Conservation (phyloP, 345 rosid genomes). For the Excoecaria cochinchinensis region DNA sequence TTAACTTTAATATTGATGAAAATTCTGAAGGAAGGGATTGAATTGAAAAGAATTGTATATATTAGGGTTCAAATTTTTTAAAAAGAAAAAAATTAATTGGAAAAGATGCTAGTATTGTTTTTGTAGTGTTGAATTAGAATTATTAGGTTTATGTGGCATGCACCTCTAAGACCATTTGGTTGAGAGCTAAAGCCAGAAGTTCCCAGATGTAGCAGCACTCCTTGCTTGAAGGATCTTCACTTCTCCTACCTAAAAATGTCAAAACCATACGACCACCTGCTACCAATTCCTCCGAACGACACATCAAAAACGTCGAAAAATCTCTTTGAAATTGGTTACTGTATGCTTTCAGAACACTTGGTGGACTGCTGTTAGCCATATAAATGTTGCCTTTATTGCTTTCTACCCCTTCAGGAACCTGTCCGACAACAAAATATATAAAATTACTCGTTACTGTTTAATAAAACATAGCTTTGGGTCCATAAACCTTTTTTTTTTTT, state of each 20-base stretch:
- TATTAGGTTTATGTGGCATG: too few species aligned
- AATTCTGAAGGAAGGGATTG: too few species aligned
- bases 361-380: slow-evolving; percentile 48
- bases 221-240: slow-evolving; percentile 43
- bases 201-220: slow-evolving; percentile 54
- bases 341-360: slow-evolving; percentile 36
- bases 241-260: slow-evolving; percentile 46
- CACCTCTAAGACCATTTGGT: slow-evolving; percentile 50
- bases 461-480: too few species aligned
- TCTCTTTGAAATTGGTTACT: slow-evolving; percentile 48
- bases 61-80: too few species aligned
- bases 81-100: too few species aligned
- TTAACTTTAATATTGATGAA: too few species aligned
- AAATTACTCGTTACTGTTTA: too few species aligned
- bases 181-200: slow-evolving; percentile 50
- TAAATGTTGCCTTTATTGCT: slow-evolving; percentile 49
- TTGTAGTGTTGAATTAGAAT: not conserved
- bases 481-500: too few species aligned
- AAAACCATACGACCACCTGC: slow-evolving; percentile 51
- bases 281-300: slow-evolving; percentile 48
- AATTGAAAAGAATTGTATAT: too few species aligned
- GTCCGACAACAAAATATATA: too few species aligned
- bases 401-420: slow-evolving; percentile 54
- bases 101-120: too few species aligned
- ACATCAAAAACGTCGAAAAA: slow-evolving; percentile 41